phyloP scores from a whole-genome alignment of 495 filamentous ascomycete species.

The Tuber brumale region DNA sequence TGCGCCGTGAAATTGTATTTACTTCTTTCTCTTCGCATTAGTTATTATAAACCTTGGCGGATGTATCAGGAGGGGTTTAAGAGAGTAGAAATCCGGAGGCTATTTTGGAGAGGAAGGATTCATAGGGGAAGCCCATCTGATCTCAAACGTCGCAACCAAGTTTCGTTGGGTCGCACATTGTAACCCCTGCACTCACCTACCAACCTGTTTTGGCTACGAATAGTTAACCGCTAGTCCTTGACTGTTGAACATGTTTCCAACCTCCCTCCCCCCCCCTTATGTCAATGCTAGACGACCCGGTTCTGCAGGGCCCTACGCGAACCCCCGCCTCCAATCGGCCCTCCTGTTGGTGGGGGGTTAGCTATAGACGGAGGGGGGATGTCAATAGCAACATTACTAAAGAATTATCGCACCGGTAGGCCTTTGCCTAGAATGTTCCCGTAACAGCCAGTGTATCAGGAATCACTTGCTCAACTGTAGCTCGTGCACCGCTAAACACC shows the following conservation, averaged over 20 bases:
- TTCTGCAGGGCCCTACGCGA: not conserved
- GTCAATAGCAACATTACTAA: not conserved
- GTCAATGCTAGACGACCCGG: conserved; percentile 1
- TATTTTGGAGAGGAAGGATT: conserved; percentile 1
- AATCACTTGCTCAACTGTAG: not conserved
- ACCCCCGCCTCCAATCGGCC: not conserved
- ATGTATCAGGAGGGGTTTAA: not conserved
- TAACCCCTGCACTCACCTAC: not conserved
- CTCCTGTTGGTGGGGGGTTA: not conserved
- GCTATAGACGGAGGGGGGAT: not conserved
- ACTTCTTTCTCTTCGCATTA: not conserved
- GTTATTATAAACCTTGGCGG: not conserved
- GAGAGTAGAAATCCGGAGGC: not conserved
- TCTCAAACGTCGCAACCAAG: not conserved
- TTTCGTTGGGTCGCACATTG: conserved; percentile 5
- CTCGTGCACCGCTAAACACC: not conserved
- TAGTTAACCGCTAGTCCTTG: not conserved
- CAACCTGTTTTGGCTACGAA: not conserved
- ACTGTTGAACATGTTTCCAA: not conserved
- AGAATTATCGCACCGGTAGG: not conserved
- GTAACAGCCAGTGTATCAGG: conserved; percentile 1
- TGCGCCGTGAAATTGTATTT: not conserved
- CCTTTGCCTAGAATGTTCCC: not conserved
- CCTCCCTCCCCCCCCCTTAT: not conserved
- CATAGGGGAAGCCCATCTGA: conserved; percentile 1